Conservation (phyloP, 2,329 filamentous ascomycete genomes). For the Fonsecaea pedrosoi region DNA sequence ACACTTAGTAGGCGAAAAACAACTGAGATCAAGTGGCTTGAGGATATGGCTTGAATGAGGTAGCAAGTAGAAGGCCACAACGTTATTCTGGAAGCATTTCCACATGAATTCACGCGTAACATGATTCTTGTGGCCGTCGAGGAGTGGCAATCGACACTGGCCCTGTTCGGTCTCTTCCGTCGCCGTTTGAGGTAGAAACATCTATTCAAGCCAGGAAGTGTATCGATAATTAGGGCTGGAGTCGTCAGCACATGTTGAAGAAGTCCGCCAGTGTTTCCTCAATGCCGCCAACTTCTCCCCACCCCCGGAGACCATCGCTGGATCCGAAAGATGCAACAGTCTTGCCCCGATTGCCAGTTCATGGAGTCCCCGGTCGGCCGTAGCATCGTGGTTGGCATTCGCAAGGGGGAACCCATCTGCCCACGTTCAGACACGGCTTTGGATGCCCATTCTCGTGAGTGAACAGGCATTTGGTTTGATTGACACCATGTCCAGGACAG, state of each 20-base stretch:
- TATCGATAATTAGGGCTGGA: slow-evolving; percentile 33
- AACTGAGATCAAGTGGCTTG: slow-evolving; percentile 36
- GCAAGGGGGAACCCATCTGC: no score
- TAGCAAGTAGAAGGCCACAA: slow-evolving; percentile 36
- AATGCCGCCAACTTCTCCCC: slow-evolving; percentile 15
- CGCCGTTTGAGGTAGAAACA: slow-evolving; percentile 33
- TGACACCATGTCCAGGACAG: no score
- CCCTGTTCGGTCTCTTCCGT: neutral
- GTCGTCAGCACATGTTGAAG: slow-evolving; percentile 20
- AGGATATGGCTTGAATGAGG: slow-evolving; percentile 41
- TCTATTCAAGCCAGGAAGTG: slow-evolving; percentile 33
- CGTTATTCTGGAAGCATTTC: slow-evolving; percentile 34
- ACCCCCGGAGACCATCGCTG: slow-evolving; percentile 1
- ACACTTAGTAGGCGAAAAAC: slow-evolving; percentile 30
- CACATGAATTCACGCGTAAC: slow-evolving; percentile 36
- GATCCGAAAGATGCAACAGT: slow-evolving; percentile 18
- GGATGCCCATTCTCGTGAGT: no score
- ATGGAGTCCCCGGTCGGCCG: slow-evolving; percentile 23
- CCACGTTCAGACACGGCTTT: no score
- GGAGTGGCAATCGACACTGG: slow-evolving; percentile 32
- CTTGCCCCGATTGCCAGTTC: slow-evolving; percentile 25
- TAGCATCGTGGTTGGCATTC: neutral
- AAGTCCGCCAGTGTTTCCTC: slow-evolving; percentile 13
- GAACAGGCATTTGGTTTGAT: no score
- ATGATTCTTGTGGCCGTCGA: slow-evolving; percentile 37